Percentiles rank a stretch among this genome's conserved stretches.
phyloP scores from a whole-genome alignment of 768 basidiomycete species.

The Mycena vitilis region DNA sequence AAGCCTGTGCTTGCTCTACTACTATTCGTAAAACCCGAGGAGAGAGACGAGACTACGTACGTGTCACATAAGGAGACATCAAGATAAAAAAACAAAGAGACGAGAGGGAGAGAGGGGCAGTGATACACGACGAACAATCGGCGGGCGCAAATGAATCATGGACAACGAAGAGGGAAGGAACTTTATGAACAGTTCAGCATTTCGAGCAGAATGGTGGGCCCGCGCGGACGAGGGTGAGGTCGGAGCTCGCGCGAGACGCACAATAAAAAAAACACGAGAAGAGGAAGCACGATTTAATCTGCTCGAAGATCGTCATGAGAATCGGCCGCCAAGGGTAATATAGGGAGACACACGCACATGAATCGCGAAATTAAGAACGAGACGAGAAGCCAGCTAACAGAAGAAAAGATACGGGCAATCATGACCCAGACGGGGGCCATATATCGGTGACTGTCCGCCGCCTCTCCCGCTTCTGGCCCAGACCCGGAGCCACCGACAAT shows the following conservation, averaged over 20 bases:
- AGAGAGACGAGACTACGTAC: conserved; percentile 8
- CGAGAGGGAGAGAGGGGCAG: conserved; percentile 12
- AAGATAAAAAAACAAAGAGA: conserved; percentile 32
- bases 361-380: conserved; percentile 29
- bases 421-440: conserved; percentile 46
- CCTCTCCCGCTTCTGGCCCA: conserved; percentile 48
- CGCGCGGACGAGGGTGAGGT: conserved; percentile 2
- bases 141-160: conserved; percentile 13
- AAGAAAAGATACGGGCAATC: background rate
- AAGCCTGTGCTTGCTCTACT: conserved; percentile 32
- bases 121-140: conserved; percentile 23
- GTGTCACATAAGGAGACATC: conserved; percentile 29
- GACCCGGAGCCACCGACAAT: conserved; percentile 39
- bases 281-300: conserved; percentile 16
- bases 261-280: conserved; percentile 29
- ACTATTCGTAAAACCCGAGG: conserved; percentile 27
- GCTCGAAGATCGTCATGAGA: conserved; percentile 1
- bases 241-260: conserved; percentile 3
- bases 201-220: background rate
- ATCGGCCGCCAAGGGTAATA: background rate
- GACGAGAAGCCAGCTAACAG: conserved; percentile 6
- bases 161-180: conserved; percentile 24
- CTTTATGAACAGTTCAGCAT: conserved; percentile 28
- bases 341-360: conserved; percentile 23
- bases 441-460: conserved; percentile 61